Evolutionary conservation across 306 rosid species (phyloP), one percentile per base, ranked within the genome.

Genomic region (Ceratonia siliqua): DNA sequence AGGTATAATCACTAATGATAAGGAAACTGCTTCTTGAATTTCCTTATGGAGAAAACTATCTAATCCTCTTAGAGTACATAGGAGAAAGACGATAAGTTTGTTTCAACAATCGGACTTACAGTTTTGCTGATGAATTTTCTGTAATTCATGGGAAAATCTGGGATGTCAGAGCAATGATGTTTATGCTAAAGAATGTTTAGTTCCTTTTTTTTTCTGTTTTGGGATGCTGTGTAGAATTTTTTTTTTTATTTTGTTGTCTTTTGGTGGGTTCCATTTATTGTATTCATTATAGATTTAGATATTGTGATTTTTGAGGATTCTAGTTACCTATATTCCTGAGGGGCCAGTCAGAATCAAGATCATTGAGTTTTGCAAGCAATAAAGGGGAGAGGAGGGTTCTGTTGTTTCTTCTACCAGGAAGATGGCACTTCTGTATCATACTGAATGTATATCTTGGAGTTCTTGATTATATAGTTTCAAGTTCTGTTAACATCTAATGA

Each of bases 1-100:
- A 42, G 79, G 74, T 46, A 30, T 61, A 32, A 25, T 62, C 66
- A 57, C 72, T 32, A 71, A 30, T 74, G 67, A 54, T 68, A 45
- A 54, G 61, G 75, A 63, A 62, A 75, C 64, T 49, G 5, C 45
- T 59, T 32, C 3, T 32, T 33, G 43, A n/a, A 41, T 41, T 28
- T 28, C 4, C 32, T 28, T 28, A 10, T 41, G 46, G 46, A 41
- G 46, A 41, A 41, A 41, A 41, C 0, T 41, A 41, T 41, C 46
- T 41, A 7, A 41, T 12, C 46, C 15, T 41, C 11, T 10, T 4
- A 28, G 46, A 2, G 66, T 28, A 6, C 45, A 17, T 8, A 3
- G 38, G 66, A 59, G 66, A 59, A 33, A 59, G 38, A 59, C n/a
- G 1, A 4, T 5, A 5, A 10, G 32, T 18, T 22, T 50, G 48